Evolutionary conservation across 164 flowering plant species (phyloP), one percentile per base, ranked within the genome.

Genomic region (Paratinospora sagittata): DNA sequence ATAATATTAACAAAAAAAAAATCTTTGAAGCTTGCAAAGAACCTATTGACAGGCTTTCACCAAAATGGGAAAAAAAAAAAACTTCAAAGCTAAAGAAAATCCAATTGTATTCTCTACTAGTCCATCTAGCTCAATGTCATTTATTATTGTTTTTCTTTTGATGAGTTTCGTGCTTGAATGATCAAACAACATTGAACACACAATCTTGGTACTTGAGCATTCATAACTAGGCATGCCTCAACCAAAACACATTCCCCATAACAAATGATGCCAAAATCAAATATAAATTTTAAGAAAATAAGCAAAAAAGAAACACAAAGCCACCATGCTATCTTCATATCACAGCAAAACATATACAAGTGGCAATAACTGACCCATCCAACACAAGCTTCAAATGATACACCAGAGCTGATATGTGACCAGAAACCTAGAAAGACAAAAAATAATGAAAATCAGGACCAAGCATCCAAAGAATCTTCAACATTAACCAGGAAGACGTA

Each of bases 301-400:
- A 17, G 13, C 12, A 41, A 3, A 41, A 41, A 8, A 17, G 0
- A n/a, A 52, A 19, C 34, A 30, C 34, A 30, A 30, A 1, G 4
- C 5, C n/a, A n/a, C n/a, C n/a, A 17, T 4, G 60, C 21, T 19
- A 52, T 52, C 8, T 17, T 52, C 8, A 52, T 19, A 52, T 52
- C 60, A 17, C 5, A 52, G 1, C 8, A 52, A 52, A 52, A 52
- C 7, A 6, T 17, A n/a, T 52, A 7, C 60, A 52, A 52, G 23
- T 17, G 60, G 2, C n/a, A 55, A 69, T 58, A 76, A 84, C 97
- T 80, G 24, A 96, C 99, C 99, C 99, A 79, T 93, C 99, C 86
- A 96, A 84, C 62, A 96, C 91, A 30, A 91, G 85, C 89, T 91
- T 91, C 81, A 96, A 77, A 78, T 96, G 97, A 83, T 93, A 97